phyloP scores from a whole-genome alignment of 2,329 filamentous ascomycete species.

The Calonectria fujianensis region DNA sequence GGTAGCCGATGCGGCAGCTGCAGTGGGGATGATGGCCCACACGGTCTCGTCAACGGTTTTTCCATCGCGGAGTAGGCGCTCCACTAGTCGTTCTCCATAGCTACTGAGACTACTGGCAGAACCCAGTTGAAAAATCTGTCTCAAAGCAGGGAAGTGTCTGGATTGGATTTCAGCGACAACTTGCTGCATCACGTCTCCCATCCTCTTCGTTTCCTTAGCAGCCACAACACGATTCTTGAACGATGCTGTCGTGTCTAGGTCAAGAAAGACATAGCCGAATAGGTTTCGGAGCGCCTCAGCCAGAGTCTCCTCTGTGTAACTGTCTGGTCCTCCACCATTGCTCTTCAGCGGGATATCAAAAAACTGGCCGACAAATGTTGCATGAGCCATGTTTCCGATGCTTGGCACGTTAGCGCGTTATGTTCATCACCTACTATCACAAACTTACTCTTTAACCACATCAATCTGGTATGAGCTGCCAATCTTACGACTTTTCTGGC shows the following conservation, averaged over 20 bases:
- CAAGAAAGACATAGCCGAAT: neutral
- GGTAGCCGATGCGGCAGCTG: neutral
- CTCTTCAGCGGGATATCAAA: conserved; percentile 7
- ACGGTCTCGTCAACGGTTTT: conserved; percentile 7
- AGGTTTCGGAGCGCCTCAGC: neutral
- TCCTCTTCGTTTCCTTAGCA: neutral
- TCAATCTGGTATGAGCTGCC: conserved; percentile 1
- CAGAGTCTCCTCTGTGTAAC: neutral
- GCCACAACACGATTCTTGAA: conserved; percentile 8
- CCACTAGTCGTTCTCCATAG: neutral
- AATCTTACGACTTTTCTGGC: neutral
- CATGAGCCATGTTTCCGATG: neutral
- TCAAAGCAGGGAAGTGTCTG: neutral
- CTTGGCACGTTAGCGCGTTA: neutral
- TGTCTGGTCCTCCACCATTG: neutral
- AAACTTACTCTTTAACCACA: conserved; percentile 8
- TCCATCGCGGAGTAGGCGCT: neutral
- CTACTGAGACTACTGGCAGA: neutral
- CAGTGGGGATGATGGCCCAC: conserved; percentile 4
- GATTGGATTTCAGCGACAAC: neutral
- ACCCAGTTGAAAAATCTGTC: neutral
- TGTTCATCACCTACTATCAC: neutral
- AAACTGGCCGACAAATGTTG: neutral
- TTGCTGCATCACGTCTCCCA: neutral
- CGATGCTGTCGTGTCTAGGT: neutral